Evolutionary conservation across 1,284 basidiomycete species (phyloP).

Genomic region (Moesziomyces sp.): DNA sequence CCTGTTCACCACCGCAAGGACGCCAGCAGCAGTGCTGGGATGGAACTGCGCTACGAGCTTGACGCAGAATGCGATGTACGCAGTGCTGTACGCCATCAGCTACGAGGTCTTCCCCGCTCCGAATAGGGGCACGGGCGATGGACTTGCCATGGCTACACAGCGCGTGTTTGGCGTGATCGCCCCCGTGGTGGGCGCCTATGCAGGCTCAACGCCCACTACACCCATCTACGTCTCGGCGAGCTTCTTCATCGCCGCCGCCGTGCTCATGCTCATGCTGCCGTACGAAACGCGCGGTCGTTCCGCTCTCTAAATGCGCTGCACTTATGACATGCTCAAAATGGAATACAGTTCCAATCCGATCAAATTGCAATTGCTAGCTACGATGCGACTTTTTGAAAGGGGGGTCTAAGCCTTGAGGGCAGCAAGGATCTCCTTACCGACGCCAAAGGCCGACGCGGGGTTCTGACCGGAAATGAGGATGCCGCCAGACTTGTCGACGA

Average conservation of each 20-base stretch:
- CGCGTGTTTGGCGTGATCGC: slow-evolving; percentile 77
- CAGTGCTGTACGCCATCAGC: slow-evolving; percentile 74
- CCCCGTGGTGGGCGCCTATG: slow-evolving; percentile 76
- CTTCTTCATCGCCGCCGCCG: slow-evolving; percentile 75
- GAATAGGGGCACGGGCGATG: slow-evolving; percentile 79
- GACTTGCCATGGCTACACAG: slow-evolving; percentile 74
- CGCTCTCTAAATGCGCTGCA: slow-evolving; percentile 13
- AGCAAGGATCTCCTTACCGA: slow-evolving; percentile 46
- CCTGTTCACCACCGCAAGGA: slow-evolving; percentile 76
- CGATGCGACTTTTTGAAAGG: no score
- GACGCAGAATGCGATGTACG: slow-evolving; percentile 77
- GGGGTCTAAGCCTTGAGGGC: slow-evolving; percentile 36
- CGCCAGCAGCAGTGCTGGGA: slow-evolving; percentile 74
- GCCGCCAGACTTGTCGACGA: slow-evolving; percentile 63
- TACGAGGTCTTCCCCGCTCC: slow-evolving; percentile 80
- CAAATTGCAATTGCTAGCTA: background rate
- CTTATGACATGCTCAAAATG: background rate
- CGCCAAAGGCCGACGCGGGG: slow-evolving; percentile 42
- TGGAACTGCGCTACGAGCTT: slow-evolving; percentile 77
- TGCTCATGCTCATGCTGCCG: slow-evolving; percentile 77
- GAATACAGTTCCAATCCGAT: background rate
- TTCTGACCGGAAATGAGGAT: slow-evolving; percentile 70
- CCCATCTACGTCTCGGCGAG: slow-evolving; percentile 79
- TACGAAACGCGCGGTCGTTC: slow-evolving; percentile 72
- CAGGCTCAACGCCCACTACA: slow-evolving; percentile 69